phyloP scores from a whole-genome alignment of 257 asterid genomes.

The Solanum rostratum region DNA sequence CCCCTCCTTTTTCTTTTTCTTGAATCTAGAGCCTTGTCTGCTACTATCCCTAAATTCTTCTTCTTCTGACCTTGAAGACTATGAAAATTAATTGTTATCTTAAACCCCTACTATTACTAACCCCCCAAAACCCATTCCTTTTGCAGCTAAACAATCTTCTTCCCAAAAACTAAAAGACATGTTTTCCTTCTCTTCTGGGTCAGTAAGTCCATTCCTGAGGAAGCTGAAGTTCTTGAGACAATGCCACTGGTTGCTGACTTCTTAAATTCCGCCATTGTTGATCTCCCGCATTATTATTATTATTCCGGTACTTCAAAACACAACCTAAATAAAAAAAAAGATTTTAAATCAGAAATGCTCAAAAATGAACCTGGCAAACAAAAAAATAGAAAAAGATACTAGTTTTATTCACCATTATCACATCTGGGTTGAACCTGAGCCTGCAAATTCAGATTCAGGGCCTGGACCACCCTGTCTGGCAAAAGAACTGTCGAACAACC shows the following conservation, averaged over 20 bases:
- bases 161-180: background rate
- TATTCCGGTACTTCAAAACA: conserved; percentile 4
- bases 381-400: background rate
- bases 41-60: background rate
- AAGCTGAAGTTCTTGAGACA: conserved; percentile 38
- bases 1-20: background rate
- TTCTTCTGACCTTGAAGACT: background rate
- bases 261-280: conserved; percentile 20
- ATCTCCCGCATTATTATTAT: background rate
- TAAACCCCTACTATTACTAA: background rate
- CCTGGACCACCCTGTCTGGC: conserved; percentile 62
- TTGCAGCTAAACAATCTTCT: background rate
- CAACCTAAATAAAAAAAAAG: conserved; percentile 1
- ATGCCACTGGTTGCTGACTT: conserved; percentile 1
- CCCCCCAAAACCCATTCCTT: conserved; percentile 1
- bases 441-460: conserved; percentile 47
- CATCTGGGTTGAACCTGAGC: background rate
- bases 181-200: background rate
- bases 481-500: conserved; percentile 44
- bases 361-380: background rate
- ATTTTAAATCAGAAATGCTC: background rate
- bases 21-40: background rate
- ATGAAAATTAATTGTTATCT: conserved; percentile 10
- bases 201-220: conserved; percentile 86
- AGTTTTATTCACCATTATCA: background rate